Evolutionary conservation across 73 alveolate genomes (phyloP).

Genomic region (Paramecium biaurelia): DNA sequence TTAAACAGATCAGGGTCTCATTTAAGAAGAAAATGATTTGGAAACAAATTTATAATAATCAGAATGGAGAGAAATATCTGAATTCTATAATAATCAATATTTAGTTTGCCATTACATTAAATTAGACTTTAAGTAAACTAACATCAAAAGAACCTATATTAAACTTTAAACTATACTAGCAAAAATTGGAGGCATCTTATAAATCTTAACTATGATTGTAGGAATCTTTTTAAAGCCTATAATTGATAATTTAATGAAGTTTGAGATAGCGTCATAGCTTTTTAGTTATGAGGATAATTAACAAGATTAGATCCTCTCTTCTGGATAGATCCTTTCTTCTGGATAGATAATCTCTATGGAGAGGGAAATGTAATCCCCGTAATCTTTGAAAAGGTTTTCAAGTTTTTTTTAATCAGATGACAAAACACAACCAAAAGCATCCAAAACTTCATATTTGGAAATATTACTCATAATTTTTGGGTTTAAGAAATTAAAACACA

Average conservation of each 20-base stretch:
- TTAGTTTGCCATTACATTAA: neutral
- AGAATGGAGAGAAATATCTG: neutral
- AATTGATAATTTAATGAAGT: neutral
- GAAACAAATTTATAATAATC: neutral
- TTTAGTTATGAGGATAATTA: neutral
- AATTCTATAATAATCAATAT: neutral
- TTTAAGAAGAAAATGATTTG: neutral
- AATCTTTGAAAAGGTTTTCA: neutral
- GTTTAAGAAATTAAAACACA: neutral
- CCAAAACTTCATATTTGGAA: neutral
- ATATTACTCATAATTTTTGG: neutral
- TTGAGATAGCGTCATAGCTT: neutral
- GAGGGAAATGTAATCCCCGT: neutral
- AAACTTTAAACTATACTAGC: neutral
- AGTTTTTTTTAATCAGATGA: neutral
- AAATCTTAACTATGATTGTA: neutral
- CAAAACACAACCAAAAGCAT: neutral
- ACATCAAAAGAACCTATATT: neutral
- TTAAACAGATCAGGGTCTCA: neutral
- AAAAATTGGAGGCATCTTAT: neutral
- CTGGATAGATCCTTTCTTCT: neutral
- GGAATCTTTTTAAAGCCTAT: neutral
- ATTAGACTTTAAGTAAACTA: neutral
- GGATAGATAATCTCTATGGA: neutral
- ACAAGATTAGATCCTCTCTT: neutral